These are phyloP conservation scores for Verticillium nonalfalfae DNA, from an alignment of 2,329 filamentous ascomycete species.

Conservation along the genomic window DNA sequence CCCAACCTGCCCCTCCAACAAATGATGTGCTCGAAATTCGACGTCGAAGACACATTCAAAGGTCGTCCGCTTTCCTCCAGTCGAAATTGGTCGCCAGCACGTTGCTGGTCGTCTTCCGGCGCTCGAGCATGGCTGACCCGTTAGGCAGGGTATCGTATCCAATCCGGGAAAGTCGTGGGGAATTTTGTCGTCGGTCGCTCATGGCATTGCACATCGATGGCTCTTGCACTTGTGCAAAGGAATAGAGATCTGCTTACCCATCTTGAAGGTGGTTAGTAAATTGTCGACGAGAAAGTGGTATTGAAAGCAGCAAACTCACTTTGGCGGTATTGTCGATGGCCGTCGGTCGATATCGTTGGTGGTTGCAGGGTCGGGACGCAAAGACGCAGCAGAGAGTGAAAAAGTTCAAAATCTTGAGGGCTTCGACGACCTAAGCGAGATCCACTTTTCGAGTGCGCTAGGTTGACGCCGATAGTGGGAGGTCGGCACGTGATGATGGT, in stretches of 20 bases:
- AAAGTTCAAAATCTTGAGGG: constrained; percentile 4
- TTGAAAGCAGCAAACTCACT: constrained; percentile 9
- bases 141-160: not conserved
- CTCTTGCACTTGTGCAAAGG: not conserved
- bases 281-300: constrained; percentile 1
- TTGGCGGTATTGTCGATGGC: constrained; percentile 13
- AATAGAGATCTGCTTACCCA: constrained; percentile 47
- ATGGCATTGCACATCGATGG: not conserved
- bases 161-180: constrained; percentile 1
- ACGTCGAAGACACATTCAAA: not conserved
- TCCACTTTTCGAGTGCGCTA: not conserved
- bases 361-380: constrained; percentile 8
- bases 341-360: constrained; percentile 11
- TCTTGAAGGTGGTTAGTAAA: constrained; percentile 40
- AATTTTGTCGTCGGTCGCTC: not conserved
- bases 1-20: not conserved
- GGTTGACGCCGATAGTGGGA: not conserved
- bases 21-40: not conserved
- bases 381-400: constrained; percentile 2
- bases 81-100: not conserved
- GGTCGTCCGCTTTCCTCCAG: not conserved
- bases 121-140: not conserved
- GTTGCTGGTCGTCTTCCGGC: not conserved
- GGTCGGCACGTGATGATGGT: not conserved
- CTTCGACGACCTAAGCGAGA: not conserved